Percentiles rank a stretch among this genome's conserved stretches.
phyloP scores from a whole-genome alignment of 805 yeast genomes.

The Clavispora vitiphila region DNA sequence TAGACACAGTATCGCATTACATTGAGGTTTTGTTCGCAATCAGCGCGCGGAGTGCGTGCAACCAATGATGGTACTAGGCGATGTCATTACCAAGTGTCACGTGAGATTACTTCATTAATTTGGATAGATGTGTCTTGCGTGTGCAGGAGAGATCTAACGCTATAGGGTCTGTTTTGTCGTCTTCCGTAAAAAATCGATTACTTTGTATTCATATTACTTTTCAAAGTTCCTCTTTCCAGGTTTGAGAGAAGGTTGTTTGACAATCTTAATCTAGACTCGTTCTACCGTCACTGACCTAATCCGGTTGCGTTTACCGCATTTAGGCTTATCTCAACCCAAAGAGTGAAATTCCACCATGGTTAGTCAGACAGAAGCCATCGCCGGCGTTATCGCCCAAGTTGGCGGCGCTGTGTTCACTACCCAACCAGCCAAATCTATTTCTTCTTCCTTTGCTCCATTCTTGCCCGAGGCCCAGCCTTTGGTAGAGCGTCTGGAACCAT shows the following conservation, averaged over 20 bases:
- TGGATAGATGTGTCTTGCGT: not conserved
- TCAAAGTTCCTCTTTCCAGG: not conserved
- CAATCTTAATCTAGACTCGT: not conserved
- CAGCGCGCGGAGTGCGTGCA: conserved; percentile 2
- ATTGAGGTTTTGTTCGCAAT: not conserved
- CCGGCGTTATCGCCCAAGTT: conserved; percentile 19
- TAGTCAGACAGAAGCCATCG: conserved; percentile 14
- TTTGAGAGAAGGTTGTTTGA: not conserved
- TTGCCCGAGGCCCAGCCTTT: conserved; percentile 24
- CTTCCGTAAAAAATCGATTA: not conserved
- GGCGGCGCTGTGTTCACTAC: conserved; percentile 38
- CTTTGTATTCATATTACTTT: not conserved
- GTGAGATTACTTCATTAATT: conserved; percentile 17
- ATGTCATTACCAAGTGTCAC: conserved; percentile 13
- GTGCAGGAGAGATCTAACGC: not conserved
- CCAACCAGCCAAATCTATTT: conserved; percentile 43
- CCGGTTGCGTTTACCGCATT: not conserved
- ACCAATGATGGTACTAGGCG: conserved; percentile 11
- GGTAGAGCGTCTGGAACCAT: conserved; percentile 50
- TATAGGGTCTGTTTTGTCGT: not conserved
- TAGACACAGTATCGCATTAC: not conserved
- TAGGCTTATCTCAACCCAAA: not conserved
- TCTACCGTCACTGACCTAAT: not conserved
- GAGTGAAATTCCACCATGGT: not conserved
- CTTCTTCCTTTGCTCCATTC: conserved; percentile 25